Base-by-base conservation (phyloP, 2,329 filamentous ascomycete species). In the Aspergillus pseudoterreus region DNA sequence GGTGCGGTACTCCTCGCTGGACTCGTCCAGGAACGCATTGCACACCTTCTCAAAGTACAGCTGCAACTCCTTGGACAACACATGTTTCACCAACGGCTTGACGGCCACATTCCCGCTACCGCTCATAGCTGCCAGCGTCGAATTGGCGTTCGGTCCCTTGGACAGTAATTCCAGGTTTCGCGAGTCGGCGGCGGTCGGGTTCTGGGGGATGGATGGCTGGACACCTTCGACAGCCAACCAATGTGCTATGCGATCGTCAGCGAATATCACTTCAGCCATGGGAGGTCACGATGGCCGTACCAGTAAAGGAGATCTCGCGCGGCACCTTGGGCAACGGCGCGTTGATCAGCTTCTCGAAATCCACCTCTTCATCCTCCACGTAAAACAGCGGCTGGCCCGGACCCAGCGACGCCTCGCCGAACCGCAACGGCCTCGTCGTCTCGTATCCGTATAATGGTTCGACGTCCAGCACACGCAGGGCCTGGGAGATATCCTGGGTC, bases 321-420 rank as follows among this genome's bases (percentile, higher is more conserved):
- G 94, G 94, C 27, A 99, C 92, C 71, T 95, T 96, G 22, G 94
- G 94, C 59, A 99, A 74, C 4, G 94, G 90, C 58, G 91, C 91
- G 74, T 99, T 99, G 69, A 99, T 96, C 60, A 99, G 78, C 78
- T 97, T 97, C 76, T 99, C 94, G 67, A 99, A 97, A 72, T 99
- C 94, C 49, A 97, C 87, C 76, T 99, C 94, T 67, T 99, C 94
- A 69, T 99, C 94, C 67, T 99, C 94, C 35, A 99, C 88, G 69
- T 99, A 99, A 73, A 92, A 99, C 19, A 99, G 77, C 48, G 92
- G 91, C 72, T 99, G 94, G 9, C 92, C 92, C 12, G 92, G 91
- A 0, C 94, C 94, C 54, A 99, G 77, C 52, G 89, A 95, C 3
- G 94, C 94, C 72, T 99, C 94, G 47, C 94, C 94, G 66, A 95